Base-by-base conservation (phyloP, 495 filamentous ascomycete species). In the Margaritispora aquatica region DNA sequence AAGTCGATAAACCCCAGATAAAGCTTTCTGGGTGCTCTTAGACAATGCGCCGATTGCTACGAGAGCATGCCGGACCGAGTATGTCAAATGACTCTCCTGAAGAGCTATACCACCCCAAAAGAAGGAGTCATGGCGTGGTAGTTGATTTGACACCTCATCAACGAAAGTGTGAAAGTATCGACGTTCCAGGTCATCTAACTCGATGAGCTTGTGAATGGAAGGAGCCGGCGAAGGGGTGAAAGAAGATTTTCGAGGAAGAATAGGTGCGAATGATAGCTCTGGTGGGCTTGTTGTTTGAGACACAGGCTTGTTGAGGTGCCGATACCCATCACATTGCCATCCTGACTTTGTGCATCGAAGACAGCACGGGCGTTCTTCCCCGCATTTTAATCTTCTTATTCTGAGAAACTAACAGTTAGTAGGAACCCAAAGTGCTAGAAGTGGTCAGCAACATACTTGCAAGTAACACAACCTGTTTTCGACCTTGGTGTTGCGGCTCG, bases 281-380 rank as follows among this genome's bases (percentile, higher is more conserved):
- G 20, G 41, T 21, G 34, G 48, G 36, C 24, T 19, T n/a, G 38
- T 15, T 17, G 38, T 15, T 44, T 44, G 38, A 8, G 38, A 44
- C 10, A 44, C 38, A 22, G 47, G 26, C 41, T 20, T 54, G 24
- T 22, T 29, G 23, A 51, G 9, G 31, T 51, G 47, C 31, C 55
- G 74, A 57, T 82, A 82, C 29, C 80, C 80, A 62, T 77, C 80
- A 64, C 82, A 85, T 20, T 66, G 60, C 31, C 79, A 73, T 17
- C 80, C 75, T 10, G 78, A 75, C 48, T 71, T 79, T 22, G 73
- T 59, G 58, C 82, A 85, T 48, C 74, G 72, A 20, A 66, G 69
- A 60, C 82, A 85, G 22, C 65, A 72, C 24, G 81, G 82, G 44
- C 74, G 74, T 15, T 66, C 68, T 65, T 85, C 82, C 51, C 82